Conservation (phyloP, 2,329 filamentous ascomycete genomes). For the Lasiodiplodia sp. region DNA sequence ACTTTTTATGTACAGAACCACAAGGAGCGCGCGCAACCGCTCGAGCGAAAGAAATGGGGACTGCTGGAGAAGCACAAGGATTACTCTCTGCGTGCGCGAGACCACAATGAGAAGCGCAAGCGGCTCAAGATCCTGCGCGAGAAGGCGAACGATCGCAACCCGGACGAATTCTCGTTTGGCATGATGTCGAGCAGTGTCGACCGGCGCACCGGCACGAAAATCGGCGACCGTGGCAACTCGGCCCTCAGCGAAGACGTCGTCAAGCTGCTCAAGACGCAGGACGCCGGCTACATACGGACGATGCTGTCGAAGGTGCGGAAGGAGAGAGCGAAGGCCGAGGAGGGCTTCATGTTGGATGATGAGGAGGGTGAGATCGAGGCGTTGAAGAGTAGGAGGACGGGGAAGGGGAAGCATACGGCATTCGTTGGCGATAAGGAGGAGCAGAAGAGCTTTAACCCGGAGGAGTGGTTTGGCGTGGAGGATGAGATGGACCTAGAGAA, state of each 20-base stretch:
- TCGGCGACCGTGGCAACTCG: slow-evolving; percentile 55
- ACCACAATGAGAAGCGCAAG: slow-evolving; percentile 68
- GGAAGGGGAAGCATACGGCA: slow-evolving; percentile 41
- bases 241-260: slow-evolving; percentile 63
- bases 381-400: slow-evolving; percentile 41
- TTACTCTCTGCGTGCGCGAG: slow-evolving; percentile 69
- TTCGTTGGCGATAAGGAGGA: slow-evolving; percentile 51
- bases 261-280: slow-evolving; percentile 70
- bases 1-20: slow-evolving; percentile 70
- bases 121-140: slow-evolving; percentile 65
- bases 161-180: slow-evolving; percentile 71
- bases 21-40: slow-evolving; percentile 86
- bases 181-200: slow-evolving; percentile 65
- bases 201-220: slow-evolving; percentile 49
- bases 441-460: slow-evolving; percentile 50
- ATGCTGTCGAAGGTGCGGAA: slow-evolving; percentile 63
- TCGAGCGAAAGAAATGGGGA: slow-evolving; percentile 84
- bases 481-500: slow-evolving; percentile 37
- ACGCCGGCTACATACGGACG: slow-evolving; percentile 67
- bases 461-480: slow-evolving; percentile 49
- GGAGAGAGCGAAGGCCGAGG: slow-evolving; percentile 59
- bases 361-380: slow-evolving; percentile 55
- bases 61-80: slow-evolving; percentile 96
- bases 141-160: slow-evolving; percentile 67
- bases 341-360: slow-evolving; percentile 43